Conservation (phyloP, 2,329 filamentous ascomycete species). For the Ilyonectria robusta region DNA sequence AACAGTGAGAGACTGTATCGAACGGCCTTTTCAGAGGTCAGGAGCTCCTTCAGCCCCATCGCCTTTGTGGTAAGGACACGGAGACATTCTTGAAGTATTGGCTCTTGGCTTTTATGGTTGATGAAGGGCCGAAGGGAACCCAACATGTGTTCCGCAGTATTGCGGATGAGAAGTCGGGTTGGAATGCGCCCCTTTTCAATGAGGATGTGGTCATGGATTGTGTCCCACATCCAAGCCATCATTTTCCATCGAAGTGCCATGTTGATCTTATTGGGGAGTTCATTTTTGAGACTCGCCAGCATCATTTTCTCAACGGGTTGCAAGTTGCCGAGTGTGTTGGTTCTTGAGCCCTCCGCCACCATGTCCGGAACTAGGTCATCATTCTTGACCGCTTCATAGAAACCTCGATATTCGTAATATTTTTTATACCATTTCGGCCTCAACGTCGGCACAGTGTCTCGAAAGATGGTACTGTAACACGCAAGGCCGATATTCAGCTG, state of each 20-base stretch:
- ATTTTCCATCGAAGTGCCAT: background rate
- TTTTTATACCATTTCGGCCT: background rate
- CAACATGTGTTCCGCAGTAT: background rate
- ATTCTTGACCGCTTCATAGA: conserved; percentile 3
- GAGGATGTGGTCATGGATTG: background rate
- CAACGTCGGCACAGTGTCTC: conserved; percentile 5
- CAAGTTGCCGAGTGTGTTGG: background rate
- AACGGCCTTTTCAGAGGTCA: background rate
- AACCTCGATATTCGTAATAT: background rate
- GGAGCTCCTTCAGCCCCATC: background rate
- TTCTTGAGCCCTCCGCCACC: background rate
- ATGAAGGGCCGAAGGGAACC: background rate
- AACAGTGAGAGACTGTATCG: background rate
- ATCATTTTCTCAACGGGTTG: no score
- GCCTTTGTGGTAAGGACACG: background rate
- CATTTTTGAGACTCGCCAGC: background rate
- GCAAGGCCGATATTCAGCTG: background rate
- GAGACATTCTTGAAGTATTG: background rate
- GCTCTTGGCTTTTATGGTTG: background rate
- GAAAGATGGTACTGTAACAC: conserved; percentile 11
- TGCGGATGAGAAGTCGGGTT: background rate
- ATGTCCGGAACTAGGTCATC: conserved; percentile 5
- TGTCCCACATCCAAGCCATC: background rate
- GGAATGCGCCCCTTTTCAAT: background rate
- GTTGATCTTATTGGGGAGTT: background rate